Evolutionary conservation across 257 asterid genomes (phyloP).

Genomic region (Solanum tarijense): DNA sequence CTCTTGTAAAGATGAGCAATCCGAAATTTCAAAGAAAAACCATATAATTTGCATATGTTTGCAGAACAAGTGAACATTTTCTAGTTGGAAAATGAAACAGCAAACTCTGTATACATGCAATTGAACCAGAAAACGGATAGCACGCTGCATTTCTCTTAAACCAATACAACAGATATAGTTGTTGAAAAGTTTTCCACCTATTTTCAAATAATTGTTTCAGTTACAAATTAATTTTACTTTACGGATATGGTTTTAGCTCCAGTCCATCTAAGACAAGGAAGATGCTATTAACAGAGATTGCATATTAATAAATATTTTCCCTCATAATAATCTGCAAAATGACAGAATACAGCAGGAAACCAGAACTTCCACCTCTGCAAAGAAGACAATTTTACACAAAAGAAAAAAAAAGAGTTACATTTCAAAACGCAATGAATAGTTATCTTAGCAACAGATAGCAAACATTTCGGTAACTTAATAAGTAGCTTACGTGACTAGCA

Average conservation of each 20-base stretch:
- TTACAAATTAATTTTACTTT: not conserved
- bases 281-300: not conserved
- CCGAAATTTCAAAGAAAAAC: not conserved
- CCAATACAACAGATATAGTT: not conserved
- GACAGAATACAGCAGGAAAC: not conserved
- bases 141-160: not conserved
- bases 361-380: not conserved
- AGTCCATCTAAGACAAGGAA: not conserved
- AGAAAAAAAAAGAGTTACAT: not conserved
- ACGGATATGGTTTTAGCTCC: not conserved
- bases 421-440: not conserved
- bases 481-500: constrained; percentile 79
- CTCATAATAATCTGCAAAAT: not conserved
- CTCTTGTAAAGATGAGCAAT: not conserved
- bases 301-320: not conserved
- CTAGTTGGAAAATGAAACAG: not conserved
- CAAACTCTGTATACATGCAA: not conserved
- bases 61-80: not conserved
- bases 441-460: not conserved
- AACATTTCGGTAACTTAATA: not conserved
- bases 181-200: not conserved
- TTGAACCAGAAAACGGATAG: not conserved
- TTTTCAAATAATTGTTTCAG: not conserved
- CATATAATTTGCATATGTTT: not conserved
- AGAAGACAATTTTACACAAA: not conserved